Base-by-base conservation (phyloP, 768 basidiomycete species). In the Boletus subcaerulescens region DNA sequence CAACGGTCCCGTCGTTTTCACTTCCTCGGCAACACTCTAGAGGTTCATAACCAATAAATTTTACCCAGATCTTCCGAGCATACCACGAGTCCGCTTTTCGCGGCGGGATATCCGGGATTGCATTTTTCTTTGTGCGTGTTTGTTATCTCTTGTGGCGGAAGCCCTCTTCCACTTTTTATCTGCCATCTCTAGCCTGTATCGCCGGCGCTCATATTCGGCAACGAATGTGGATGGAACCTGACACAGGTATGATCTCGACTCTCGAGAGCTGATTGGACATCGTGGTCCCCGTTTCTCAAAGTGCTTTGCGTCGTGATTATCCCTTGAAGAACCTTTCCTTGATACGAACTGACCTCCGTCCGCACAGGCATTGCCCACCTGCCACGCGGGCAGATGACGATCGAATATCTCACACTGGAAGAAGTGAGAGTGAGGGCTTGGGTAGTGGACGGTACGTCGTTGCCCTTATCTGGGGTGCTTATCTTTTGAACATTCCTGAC, bases 381-480 rank as follows among this genome's bases (percentile, higher is more conserved):
- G 38, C 60, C 64, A 3, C 49, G 42, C 12, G 68, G 69, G 38
- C 48, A 63, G 35, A 38, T 49, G 6, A 46, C 44, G 13, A 56
- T 71, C 12, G 58, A 62, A n/a, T 55, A 74, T 60, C 71, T 82
- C 2, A 63, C 72, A 1, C 65, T 82, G 0, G 74, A 80, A 52
- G 68, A 79, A 48, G 72, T 81, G 14, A 60, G 41, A 1, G 73
- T 77, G 9, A 73, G 66, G 14, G 76, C 70, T 0, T 66, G 76
- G 48, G 71, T 81, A 2, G 65, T 80, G 0, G 80, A 81, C 45
- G 71, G 80, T 80, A 48, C 50, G 61, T 61, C 43, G 39, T 40
- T 17, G 9, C 8, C 9, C 42, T 53, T 54, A 36, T 61, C 54
- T 45, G n/a, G n/a, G n/a, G n/a, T n/a, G 31, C 48, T 50, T 45